Percentiles rank a stretch among this genome's conserved stretches.
Evolutionary conservation across 441 rosid species (phyloP).

Genomic region (Daphne laureola): DNA sequence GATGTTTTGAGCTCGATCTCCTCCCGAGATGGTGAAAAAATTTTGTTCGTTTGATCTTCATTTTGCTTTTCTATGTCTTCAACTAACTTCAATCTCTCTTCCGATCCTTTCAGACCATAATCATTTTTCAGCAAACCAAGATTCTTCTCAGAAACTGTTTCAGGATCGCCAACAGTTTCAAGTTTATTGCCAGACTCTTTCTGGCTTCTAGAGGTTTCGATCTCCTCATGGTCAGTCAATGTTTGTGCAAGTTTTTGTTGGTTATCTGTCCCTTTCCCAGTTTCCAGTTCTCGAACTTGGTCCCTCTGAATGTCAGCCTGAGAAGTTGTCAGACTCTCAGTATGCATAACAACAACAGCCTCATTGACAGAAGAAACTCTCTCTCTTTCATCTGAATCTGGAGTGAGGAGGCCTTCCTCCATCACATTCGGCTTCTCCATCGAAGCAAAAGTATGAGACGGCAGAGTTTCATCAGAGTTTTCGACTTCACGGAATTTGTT

Average conservation of each 20-base stretch:
- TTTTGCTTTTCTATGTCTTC: slow-evolving; percentile 15
- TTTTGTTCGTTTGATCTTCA: slow-evolving; percentile 15
- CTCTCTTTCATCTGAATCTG: slow-evolving; percentile 15
- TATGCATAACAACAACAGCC: slow-evolving; percentile 14
- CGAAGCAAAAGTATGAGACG: slow-evolving; percentile 14
- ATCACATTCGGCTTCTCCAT: slow-evolving; percentile 12
- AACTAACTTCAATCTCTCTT: slow-evolving; percentile 14
- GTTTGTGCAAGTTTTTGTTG: slow-evolving; percentile 15
- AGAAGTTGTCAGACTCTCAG: slow-evolving; percentile 3
- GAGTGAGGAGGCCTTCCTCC: slow-evolving; percentile 17
- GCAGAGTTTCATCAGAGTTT: slow-evolving; percentile 15
- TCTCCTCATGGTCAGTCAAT: slow-evolving; percentile 20
- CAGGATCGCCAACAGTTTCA: slow-evolving; percentile 13
- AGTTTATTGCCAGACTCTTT: slow-evolving; percentile 13
- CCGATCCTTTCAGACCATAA: slow-evolving; percentile 17
- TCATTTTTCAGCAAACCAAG: slow-evolving; percentile 13
- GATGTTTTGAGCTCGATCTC: slow-evolving; percentile 13
- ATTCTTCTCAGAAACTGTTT: slow-evolving; percentile 17
- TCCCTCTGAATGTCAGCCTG: slow-evolving; percentile 13
- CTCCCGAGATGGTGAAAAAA: slow-evolving; percentile 8
- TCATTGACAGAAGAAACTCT: slow-evolving; percentile 13
- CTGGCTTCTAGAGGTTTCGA: slow-evolving; percentile 13
- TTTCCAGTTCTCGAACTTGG: slow-evolving; percentile 20
- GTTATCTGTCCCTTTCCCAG: slow-evolving; percentile 19
- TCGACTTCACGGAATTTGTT: slow-evolving; percentile 22